Conservation (phyloP, 2,329 filamentous ascomycete genomes). For the Hypoxylon sp. region DNA sequence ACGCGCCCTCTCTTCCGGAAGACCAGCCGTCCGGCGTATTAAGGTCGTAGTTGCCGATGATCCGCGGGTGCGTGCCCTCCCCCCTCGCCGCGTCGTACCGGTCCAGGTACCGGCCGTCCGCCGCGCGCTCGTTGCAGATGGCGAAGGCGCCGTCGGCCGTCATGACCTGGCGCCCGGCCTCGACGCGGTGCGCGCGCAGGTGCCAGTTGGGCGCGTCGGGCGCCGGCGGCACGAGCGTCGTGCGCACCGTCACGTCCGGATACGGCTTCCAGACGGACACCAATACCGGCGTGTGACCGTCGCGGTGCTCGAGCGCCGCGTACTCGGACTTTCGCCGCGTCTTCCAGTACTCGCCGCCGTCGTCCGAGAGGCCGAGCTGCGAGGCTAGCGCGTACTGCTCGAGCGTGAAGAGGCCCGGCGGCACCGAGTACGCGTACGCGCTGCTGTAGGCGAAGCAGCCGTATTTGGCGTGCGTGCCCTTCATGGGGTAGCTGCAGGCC, state of each 20-base stretch:
- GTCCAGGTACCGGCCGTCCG: slow-evolving; percentile 63
- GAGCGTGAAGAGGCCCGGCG: slow-evolving; percentile 78
- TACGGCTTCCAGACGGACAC: slow-evolving; percentile 79
- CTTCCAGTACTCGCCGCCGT: slow-evolving; percentile 83
- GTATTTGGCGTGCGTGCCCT: slow-evolving; percentile 85
- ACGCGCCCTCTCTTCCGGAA: slow-evolving; percentile 63
- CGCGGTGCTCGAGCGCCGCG: slow-evolving; percentile 69
- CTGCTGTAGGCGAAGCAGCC: slow-evolving; percentile 83
- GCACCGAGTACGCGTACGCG: slow-evolving; percentile 81
- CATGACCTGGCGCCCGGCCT: slow-evolving; percentile 70
- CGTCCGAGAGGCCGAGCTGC: slow-evolving; percentile 80
- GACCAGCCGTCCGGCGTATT: slow-evolving; percentile 65
- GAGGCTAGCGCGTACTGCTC: slow-evolving; percentile 82
- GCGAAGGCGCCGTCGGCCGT: slow-evolving; percentile 82
- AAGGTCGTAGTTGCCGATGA: slow-evolving; percentile 71
- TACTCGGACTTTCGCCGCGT: slow-evolving; percentile 76
- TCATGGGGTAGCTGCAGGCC: slow-evolving; percentile 85
- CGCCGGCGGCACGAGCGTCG: slow-evolving; percentile 72
- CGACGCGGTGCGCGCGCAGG: slow-evolving; percentile 71
- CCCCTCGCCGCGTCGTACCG: slow-evolving; percentile 58
- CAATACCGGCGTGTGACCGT: slow-evolving; percentile 67
- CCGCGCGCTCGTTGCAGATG: slow-evolving; percentile 66
- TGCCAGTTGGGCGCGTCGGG: slow-evolving; percentile 75
- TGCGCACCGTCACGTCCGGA: slow-evolving; percentile 73
- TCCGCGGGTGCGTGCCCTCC: slow-evolving; percentile 65